These are phyloP conservation scores for Metschnikowia peoriensis DNA, from an alignment of 805 yeast species.

Conservation along the genomic window DNA sequence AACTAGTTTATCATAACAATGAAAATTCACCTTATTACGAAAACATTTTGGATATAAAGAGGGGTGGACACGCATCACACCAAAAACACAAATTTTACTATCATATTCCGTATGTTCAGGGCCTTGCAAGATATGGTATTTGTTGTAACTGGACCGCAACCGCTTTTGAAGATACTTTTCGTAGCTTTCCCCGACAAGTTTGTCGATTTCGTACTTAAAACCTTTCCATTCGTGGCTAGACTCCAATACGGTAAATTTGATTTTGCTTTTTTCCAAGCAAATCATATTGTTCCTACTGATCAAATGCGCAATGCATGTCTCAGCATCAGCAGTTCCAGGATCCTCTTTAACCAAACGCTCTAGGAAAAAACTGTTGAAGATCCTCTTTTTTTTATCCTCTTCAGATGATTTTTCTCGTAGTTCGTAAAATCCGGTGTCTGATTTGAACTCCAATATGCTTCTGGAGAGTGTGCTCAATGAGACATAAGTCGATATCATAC, in stretches of 20 bases:
- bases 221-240: background rate
- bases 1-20: background rate
- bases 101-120: background rate
- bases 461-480: background rate
- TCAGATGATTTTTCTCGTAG: background rate
- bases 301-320: background rate
- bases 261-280: background rate
- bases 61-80: background rate
- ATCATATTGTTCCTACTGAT: background rate
- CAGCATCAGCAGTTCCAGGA: background rate
- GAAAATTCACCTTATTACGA: too few relatives aligned
- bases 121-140: background rate
- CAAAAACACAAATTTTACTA: background rate
- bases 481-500: background rate
- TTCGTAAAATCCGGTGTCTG: background rate
- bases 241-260: background rate
- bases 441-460: background rate
- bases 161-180: background rate
- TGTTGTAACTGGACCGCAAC: background rate
- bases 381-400: background rate
- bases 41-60: background rate
- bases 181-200: background rate
- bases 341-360: background rate
- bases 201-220: background rate
- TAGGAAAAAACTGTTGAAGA: background rate